Evolutionary conservation across 2,329 filamentous ascomycete genomes (phyloP), one percentile per base, ranked within the genome.

Genomic region (Beauveria sp.): DNA sequence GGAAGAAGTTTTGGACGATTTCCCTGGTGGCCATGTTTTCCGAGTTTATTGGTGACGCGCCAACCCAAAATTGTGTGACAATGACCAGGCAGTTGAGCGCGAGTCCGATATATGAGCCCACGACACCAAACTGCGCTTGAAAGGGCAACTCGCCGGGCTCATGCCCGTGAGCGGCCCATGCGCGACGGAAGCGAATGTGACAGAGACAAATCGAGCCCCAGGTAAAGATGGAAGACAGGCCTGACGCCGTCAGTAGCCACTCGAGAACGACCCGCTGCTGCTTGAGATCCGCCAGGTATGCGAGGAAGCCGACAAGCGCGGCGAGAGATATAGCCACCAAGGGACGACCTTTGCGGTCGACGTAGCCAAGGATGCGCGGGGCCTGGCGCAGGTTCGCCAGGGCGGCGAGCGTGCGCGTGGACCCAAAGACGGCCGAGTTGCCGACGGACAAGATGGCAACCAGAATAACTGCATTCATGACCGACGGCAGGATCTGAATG

Each of bases 391-490:
- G 90, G 71, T 95, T 90, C 48, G 91, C 90, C 1, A 96, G 81
- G 2, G 91, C 90, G 34, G 90, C 89, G 10, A 96, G 83, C 1
- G 91, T 96, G 69, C 91, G 86, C 6, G 89, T 92, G 24, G 89
- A 90, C 45, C 90, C 91, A 69, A 93, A 96, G 64, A 96, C 86
- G 64, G 90, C 85, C 6, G 89, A 91, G 73, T 95, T 95, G 63
- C 90, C 90, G 61, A 95, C 91, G 1, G 89, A 92, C 34, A 95
- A 77, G 24, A 93, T 90, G n/a, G 90, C 87, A 64, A 95, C 85
- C 71, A 96, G 84, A 72, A 96, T 93, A 62, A 96, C 90, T 22
- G 83, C 86, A 73, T 96, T 96, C 87, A 96, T 92, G 55, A 95
- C 82, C 1, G 88, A 91, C 8, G 89, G 89, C 12, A 95, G 81